A percentile compares a stretch with the other conserved stretches of the same genome.
phyloP scores from a whole-genome alignment of 192 early-diverging fungal genomes.

The Mortierella claussenii region DNA sequence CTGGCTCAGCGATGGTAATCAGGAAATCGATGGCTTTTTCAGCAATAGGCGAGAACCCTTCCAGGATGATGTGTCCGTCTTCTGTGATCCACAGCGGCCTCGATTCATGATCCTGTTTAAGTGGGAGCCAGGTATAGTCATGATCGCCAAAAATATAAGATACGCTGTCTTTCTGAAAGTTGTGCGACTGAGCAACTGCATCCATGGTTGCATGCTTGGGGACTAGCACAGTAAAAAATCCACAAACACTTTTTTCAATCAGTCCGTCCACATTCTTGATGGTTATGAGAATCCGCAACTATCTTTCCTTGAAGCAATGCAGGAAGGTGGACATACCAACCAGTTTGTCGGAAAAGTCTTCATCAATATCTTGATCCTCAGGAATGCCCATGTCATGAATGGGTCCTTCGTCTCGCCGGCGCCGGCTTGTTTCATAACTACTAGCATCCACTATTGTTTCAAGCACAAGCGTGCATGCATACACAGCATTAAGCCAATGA shows the following conservation, averaged over 20 bases:
- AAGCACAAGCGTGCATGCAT: neutral
- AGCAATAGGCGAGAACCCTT: constrained; percentile 97
- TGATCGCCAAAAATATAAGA: constrained; percentile 73
- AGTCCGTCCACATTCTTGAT: neutral
- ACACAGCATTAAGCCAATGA: neutral
- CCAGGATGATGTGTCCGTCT: constrained; percentile 88
- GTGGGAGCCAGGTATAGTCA: constrained; percentile 79
- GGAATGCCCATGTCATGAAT: constrained; percentile 38
- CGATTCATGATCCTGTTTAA: constrained; percentile 89
- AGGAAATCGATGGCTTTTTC: constrained; percentile 97
- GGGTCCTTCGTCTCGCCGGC: constrained; percentile 40
- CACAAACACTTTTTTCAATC: neutral
- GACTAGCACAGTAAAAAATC: constrained; percentile 3
- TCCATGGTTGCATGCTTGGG: constrained; percentile 50
- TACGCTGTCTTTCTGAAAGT: constrained; percentile 59
- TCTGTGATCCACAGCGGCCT: constrained; percentile 94
- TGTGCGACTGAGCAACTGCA: constrained; percentile 20
- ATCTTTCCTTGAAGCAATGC: too few species aligned
- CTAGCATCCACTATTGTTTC: neutral
- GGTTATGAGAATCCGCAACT: neutral
- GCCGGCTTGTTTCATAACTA: constrained; percentile 16
- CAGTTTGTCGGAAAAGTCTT: constrained; percentile 40
- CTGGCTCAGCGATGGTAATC: constrained; percentile 95
- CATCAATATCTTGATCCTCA: constrained; percentile 45
- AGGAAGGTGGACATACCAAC: constrained; percentile 20